Evolutionary conservation across 495 filamentous ascomycete genomes (phyloP).

Genomic region (Coniosporium apollinis): DNA sequence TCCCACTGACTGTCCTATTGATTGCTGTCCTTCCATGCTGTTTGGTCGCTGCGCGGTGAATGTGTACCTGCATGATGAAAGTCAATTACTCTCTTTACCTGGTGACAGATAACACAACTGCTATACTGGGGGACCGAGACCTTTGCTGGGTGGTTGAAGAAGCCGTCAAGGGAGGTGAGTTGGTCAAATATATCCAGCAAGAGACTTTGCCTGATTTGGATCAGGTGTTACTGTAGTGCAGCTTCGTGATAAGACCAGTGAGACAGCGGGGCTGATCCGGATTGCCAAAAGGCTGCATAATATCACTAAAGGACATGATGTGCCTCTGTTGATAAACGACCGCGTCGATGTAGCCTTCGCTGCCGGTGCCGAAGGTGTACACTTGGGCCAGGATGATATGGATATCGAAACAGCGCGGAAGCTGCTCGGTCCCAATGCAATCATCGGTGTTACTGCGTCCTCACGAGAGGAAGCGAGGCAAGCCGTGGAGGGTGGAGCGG

Average conservation of each 20-base stretch:
- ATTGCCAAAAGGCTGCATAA: constrained; percentile 53
- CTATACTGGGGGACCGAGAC: constrained; percentile 54
- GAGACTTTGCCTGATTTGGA: background rate
- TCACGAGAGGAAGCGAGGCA: constrained; percentile 46
- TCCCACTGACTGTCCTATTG: background rate
- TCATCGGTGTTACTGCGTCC: constrained; percentile 57
- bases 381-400: constrained; percentile 91
- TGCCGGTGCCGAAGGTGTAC: constrained; percentile 73
- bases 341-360: constrained; percentile 84
- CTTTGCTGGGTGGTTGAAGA: constrained; percentile 58
- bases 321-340: constrained; percentile 89
- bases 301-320: constrained; percentile 45
- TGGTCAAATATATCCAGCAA: background rate
- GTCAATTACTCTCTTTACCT: constrained; percentile 60
- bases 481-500: constrained; percentile 55
- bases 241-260: constrained; percentile 73
- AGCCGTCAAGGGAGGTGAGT: constrained; percentile 53
- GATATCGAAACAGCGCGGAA: constrained; percentile 47
- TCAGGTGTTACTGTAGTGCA: constrained; percentile 71
- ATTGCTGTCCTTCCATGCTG: constrained; percentile 1
- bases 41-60: background rate
- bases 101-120: constrained; percentile 77
- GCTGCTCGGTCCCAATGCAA: constrained; percentile 53
- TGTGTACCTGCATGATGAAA: constrained; percentile 7
- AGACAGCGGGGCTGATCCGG: constrained; percentile 54